Conservation (phyloP, 108 stramenopile species). For the Conticribra guillardii region DNA sequence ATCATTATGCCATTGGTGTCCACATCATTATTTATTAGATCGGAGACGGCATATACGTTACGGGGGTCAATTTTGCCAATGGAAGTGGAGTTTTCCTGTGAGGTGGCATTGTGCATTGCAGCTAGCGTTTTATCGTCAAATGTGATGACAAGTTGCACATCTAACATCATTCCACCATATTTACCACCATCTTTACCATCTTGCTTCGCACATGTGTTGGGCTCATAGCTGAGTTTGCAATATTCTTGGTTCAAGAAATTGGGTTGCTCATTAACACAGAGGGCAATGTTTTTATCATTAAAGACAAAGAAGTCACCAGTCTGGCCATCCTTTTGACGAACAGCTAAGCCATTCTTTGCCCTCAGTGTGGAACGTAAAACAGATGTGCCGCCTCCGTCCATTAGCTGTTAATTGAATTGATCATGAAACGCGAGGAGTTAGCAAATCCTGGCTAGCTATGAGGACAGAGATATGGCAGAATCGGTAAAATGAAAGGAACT, state of each 20-base stretch:
- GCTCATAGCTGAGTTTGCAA: constrained; percentile 43
- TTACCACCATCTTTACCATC: constrained; percentile 2
- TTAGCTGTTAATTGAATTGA: neutral
- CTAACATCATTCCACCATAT: constrained; percentile 8
- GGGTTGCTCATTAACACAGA: constrained; percentile 43
- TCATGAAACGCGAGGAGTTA: neutral
- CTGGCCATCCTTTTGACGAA: neutral
- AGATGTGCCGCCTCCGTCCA: constrained; percentile 44
- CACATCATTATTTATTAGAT: constrained; percentile 35
- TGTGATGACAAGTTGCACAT: constrained; percentile 43
- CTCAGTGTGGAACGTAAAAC: constrained; percentile 38
- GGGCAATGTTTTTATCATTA: constrained; percentile 51
- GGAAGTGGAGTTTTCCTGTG: too few relatives aligned
- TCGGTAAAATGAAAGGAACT: neutral
- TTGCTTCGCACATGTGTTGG: constrained; percentile 32
- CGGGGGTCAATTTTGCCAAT: too few relatives aligned
- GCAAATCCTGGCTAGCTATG: too few relatives aligned
- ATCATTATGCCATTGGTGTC: constrained; percentile 29
- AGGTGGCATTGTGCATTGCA: constrained; percentile 18
- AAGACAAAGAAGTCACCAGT: constrained; percentile 15
- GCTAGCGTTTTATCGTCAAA: constrained; percentile 39
- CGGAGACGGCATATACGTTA: constrained; percentile 27
- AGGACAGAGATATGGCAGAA: too few relatives aligned
- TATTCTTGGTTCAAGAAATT: constrained; percentile 43
- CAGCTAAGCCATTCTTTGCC: constrained; percentile 25